Conservation (phyloP, 192 early-diverging fungal genomes). For the Entomortierella chlamydospora region DNA sequence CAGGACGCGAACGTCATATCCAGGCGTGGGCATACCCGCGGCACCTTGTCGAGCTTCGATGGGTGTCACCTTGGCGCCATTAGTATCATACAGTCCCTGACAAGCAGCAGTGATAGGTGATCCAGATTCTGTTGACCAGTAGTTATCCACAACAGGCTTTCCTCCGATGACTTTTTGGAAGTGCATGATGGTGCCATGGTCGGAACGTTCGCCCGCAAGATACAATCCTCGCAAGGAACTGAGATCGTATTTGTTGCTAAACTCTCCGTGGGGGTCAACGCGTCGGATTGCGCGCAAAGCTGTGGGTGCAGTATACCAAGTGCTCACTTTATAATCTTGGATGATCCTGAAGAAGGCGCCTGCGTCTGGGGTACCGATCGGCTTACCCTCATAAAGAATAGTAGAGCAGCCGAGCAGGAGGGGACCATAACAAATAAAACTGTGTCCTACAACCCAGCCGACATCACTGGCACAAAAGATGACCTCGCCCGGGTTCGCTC, state of each 20-base stretch:
- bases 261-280: slow-evolving; percentile 76
- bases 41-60: slow-evolving; percentile 70
- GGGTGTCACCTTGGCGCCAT: slow-evolving; percentile 43
- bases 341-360: slow-evolving; percentile 85
- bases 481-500: slow-evolving; percentile 76
- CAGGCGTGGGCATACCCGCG: slow-evolving; percentile 85
- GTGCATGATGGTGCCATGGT: slow-evolving; percentile 79
- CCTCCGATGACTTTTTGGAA: slow-evolving; percentile 57
- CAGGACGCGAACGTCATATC: slow-evolving; percentile 76
- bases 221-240: slow-evolving; percentile 71
- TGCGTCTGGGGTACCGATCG: slow-evolving; percentile 82
- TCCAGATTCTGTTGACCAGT: slow-evolving; percentile 92
- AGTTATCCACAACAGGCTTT: slow-evolving; percentile 83
- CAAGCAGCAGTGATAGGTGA: slow-evolving; percentile 82
- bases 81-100: slow-evolving; percentile 61
- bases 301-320: slow-evolving; percentile 87
- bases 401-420: slow-evolving; percentile 81
- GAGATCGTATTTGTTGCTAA: slow-evolving; percentile 71
- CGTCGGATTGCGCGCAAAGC: slow-evolving; percentile 85
- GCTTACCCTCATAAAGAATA: slow-evolving; percentile 90
- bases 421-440: slow-evolving; percentile 85
- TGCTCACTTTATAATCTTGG: slow-evolving; percentile 78
- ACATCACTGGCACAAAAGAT: slow-evolving; percentile 88
- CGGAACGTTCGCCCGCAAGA: slow-evolving; percentile 86
- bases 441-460: slow-evolving; percentile 91